Base-by-base conservation (phyloP, 148 eudicot species). In the Rhododendron kiyosumense region DNA sequence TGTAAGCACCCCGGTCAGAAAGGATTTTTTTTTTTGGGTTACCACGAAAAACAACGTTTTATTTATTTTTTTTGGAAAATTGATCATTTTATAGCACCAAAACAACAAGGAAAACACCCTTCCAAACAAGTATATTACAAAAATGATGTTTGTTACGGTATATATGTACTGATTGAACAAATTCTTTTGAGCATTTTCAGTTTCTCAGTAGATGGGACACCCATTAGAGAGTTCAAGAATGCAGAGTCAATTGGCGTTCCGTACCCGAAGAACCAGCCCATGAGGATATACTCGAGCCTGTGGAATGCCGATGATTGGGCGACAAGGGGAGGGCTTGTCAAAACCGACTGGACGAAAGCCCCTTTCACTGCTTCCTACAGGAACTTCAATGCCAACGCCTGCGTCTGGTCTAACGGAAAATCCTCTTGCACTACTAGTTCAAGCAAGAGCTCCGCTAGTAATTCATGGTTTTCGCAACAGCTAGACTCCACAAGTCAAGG, bases 251-350 rank as follows among this genome's bases (percentile, higher is more conserved):
- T 71, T 3, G 88, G 92, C 0, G 84, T 91, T 20, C 92, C 91
- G 14, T 41, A 61, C 86, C 92, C 90, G 6, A 89, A 88, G 81
- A 61, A 74, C 5, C 91, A 91, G 74, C 75, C 88, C 1, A 91
- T 91, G 92, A 91, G 86, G 36, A 32, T 91, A 26, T 84, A 84
- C 85, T 86, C 90, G 0, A 91, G 91, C 51, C 36, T 89, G 0
- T 91, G 92, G 92, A 85, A 88, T 2, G 92, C 92, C 0, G 91
- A 91, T 20, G 89, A 88, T 0, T 90, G 92, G 92, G 90, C 92
- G 22, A 90, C 92, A 4, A 87, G 88, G 41, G 88, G 87, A 8
- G 92, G 92, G 1, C 74, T 81, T 0, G 89, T 90, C 4, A 90
- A 90, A 43, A 87, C 90, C 0, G 87, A 90, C 78, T 90, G 90